Percentiles rank a stretch among this genome's conserved stretches.
Evolutionary conservation across 2,329 filamentous ascomycete species (phyloP).

Genomic region (Leptographium lundbergii): DNA sequence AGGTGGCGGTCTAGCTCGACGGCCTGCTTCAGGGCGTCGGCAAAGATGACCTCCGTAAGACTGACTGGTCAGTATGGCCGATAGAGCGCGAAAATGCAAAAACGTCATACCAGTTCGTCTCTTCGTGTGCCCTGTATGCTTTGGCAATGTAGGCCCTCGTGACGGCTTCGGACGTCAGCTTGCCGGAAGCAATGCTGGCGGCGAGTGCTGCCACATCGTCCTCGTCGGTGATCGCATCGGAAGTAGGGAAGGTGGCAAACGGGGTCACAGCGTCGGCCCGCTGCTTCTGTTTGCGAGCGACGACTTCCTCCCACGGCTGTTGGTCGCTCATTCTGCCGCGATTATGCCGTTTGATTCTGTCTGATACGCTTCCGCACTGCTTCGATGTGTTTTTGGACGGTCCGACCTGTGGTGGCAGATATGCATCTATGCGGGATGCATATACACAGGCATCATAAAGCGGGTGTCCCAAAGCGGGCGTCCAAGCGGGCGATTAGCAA

Average conservation of each 20-base stretch:
- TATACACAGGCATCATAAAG: neutral
- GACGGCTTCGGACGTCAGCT: neutral
- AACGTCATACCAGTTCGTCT: slow-evolving; percentile 1
- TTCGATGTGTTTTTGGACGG: neutral
- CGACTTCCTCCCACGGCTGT: slow-evolving; percentile 3
- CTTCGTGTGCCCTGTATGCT: slow-evolving; percentile 18
- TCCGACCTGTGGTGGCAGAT: too few species aligned
- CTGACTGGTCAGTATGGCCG: slow-evolving; percentile 9
- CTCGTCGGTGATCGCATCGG: neutral
- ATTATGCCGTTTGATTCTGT: neutral
- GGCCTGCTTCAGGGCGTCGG: slow-evolving; percentile 19
- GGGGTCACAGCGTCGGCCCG: neutral
- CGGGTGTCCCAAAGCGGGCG: neutral
- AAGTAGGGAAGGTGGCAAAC: neutral
- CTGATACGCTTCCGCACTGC: neutral
- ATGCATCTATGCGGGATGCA: neutral
- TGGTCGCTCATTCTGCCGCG: neutral
- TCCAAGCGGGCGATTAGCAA: neutral
- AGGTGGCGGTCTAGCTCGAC: slow-evolving; percentile 19
- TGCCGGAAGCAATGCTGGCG: neutral
- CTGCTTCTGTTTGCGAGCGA: neutral
- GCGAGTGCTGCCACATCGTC: neutral
- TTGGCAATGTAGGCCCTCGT: slow-evolving; percentile 6
- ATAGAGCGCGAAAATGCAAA: neutral
- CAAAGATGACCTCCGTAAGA: slow-evolving; percentile 28